Evolutionary conservation across 164 flowering plant species (phyloP), one percentile per base, ranked within the genome.

Genomic region (Tetrastigma voinierianum): DNA sequence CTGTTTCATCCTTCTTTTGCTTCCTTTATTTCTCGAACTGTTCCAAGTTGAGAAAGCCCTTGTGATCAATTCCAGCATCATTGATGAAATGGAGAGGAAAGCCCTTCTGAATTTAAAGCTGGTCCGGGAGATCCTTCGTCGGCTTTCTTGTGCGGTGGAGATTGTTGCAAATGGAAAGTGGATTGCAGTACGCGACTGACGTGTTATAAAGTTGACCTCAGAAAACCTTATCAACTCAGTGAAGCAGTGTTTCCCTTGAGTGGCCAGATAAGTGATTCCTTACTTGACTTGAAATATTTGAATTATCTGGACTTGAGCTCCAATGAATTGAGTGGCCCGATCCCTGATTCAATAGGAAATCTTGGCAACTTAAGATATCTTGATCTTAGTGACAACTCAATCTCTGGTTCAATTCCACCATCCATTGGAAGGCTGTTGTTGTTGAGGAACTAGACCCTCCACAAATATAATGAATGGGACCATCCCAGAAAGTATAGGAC

Each of bases 401-500:
- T 73, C 18, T 16, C 12, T 9, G 72, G 64, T 12, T 65, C 72
- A n/a, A 25, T 72, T 24, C 73, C 70, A 3, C 53, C 23, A 10
- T 69, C 71, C 12, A 66, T 76, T 16, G 72, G 70, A 9, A 57
- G 46, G 11, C 32, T 71, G 20, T 61, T 59, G 10, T 60, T 44
- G 1, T 61, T 76, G 23, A 44, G n/a, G 2, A 0, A 3, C 3
- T 76, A 16, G 52, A 62, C 18, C 60, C 25, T 67, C 59, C 2
- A 0, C 13, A 0, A 70, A 73, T 54, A 1, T 14, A 8, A 44
- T 73, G 67, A 43, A 71, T 49, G 83, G 78, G 15, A 59, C 49
- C 10, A 71, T 76, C 19, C 78, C 76, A 9, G 17, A 25, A 21
- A 66, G 70, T 20, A 57, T 71, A 4, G 72, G 75, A 2, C 57